Conservation (phyloP, 169 alveolate genomes). For the Toxoplasma gondii region DNA sequence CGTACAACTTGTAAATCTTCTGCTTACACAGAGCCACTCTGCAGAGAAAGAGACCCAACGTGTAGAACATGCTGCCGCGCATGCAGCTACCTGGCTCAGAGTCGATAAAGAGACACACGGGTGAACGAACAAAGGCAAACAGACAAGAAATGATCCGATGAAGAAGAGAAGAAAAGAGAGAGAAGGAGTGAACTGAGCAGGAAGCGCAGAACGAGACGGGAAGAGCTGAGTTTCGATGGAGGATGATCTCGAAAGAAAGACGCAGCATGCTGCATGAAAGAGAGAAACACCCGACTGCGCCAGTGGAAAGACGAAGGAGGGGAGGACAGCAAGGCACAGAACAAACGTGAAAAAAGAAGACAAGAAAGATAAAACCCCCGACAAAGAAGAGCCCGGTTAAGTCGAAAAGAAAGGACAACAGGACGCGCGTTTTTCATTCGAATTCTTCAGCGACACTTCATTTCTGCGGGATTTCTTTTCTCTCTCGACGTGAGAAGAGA, state of each 20-base stretch:
- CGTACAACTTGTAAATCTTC: background rate
- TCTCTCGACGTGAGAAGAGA: too few species aligned
- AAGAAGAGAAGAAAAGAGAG: too few species aligned
- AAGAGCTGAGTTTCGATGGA: too few species aligned
- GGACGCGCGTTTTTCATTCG: too few species aligned
- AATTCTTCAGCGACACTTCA: too few species aligned
- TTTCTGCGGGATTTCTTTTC: too few species aligned
- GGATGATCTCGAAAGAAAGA: background rate
- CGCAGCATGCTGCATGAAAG: background rate
- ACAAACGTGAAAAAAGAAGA: too few species aligned
- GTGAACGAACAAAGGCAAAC: background rate
- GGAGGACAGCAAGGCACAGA: background rate
- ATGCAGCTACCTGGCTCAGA: background rate
- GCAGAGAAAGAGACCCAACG: background rate
- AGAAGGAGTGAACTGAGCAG: background rate
- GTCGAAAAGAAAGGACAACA: too few species aligned
- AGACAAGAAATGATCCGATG: background rate
- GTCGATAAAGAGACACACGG: background rate
- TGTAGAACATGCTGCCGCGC: background rate
- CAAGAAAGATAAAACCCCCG: too few species aligned
- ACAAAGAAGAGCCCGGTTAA: too few species aligned
- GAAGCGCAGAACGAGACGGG: too few species aligned
- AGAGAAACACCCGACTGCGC: background rate
- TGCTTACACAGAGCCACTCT: conserved; percentile 6
- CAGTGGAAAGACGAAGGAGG: background rate